These are phyloP conservation scores for Cucumis sativus DNA, from an alignment of 306 rosid species.

Conservation along the genomic window DNA sequence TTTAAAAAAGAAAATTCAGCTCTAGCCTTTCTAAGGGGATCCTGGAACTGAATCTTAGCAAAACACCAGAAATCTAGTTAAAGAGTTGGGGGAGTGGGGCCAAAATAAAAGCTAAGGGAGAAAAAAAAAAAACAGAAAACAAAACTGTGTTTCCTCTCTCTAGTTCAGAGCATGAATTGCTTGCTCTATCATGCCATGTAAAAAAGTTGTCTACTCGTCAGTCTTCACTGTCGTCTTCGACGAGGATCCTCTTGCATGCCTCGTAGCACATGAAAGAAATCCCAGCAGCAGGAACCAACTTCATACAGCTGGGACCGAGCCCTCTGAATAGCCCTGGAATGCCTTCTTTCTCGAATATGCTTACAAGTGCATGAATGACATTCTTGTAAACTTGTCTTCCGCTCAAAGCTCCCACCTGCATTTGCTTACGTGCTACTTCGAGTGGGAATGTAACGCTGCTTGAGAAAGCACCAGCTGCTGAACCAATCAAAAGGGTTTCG, in stretches of 20 bases:
- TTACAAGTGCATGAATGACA: conserved; percentile 50
- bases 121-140: background rate
- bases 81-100: background rate
- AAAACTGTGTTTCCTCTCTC: conserved; percentile 3
- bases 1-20: background rate
- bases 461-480: conserved; percentile 63
- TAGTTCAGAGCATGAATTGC: background rate
- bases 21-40: conserved; percentile 1
- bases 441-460: conserved; percentile 72
- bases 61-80: background rate
- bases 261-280: conserved; percentile 73
- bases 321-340: conserved; percentile 42
- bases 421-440: conserved; percentile 75
- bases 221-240: conserved; percentile 21
- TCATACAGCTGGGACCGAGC: conserved; percentile 63
- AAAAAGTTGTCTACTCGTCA: background rate
- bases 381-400: conserved; percentile 52
- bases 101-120: background rate
- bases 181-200: background rate
- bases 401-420: conserved; percentile 68
- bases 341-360: conserved; percentile 57
- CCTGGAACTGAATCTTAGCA: background rate
- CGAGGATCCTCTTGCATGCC: conserved; percentile 54
- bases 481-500: conserved; percentile 55
- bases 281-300: conserved; percentile 69